Conservation (phyloP, 352 stramenopile species). For the Phytophthora niederhauseri region DNA sequence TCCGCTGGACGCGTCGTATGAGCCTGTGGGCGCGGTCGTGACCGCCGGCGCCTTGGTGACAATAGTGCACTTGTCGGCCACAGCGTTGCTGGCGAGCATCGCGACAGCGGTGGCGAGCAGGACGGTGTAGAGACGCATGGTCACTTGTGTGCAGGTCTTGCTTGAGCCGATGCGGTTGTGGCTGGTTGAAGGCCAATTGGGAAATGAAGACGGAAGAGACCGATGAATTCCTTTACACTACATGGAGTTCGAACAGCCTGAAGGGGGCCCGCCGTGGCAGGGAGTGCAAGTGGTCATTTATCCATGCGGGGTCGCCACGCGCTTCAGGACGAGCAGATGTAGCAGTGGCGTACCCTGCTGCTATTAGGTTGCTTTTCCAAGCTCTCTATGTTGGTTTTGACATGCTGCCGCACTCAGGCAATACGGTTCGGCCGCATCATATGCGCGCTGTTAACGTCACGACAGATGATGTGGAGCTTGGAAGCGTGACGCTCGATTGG, state of each 20-base stretch:
- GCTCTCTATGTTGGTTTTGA: neutral
- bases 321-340: slow-evolving; percentile 1
- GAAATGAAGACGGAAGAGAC: slow-evolving; percentile 2
- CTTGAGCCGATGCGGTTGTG: slow-evolving; percentile 4
- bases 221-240: neutral
- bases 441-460: neutral
- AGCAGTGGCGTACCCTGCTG: neutral
- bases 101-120: slow-evolving; percentile 7
- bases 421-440: neutral
- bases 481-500: neutral
- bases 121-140: slow-evolving; percentile 8
- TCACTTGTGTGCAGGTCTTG: neutral
- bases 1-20: slow-evolving; percentile 1
- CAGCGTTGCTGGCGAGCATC: slow-evolving; percentile 3
- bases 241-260: neutral
- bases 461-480: neutral
- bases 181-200: slow-evolving; percentile 4
- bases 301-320: neutral
- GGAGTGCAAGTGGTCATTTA: neutral
- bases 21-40: neutral
- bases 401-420: neutral
- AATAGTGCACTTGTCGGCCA: slow-evolving; percentile 7
- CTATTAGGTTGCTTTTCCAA: neutral
- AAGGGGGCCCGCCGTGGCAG: neutral
- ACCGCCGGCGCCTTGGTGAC: slow-evolving; percentile 3